These are phyloP conservation scores for Chionographis japonica DNA, from an alignment of 106 monocot species.

Conservation along the genomic window DNA sequence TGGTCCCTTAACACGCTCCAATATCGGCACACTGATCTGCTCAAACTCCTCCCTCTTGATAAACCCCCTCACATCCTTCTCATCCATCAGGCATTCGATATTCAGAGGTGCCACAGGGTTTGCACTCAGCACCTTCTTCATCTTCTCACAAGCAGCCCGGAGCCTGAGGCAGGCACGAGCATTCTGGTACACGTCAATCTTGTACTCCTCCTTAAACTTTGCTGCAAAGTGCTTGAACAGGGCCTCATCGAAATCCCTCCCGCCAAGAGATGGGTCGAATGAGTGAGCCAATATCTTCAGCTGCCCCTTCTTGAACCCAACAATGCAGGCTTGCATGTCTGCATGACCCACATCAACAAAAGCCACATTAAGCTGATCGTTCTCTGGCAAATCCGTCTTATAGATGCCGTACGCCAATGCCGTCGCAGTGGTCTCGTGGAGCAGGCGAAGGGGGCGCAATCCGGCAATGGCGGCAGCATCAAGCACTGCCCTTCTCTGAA, in stretches of 20 bases:
- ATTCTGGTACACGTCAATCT: constrained; percentile 50
- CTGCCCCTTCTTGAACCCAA: constrained; percentile 41
- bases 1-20: constrained; percentile 48
- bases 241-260: constrained; percentile 60
- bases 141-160: constrained; percentile 52
- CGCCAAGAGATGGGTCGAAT: constrained; percentile 50
- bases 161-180: constrained; percentile 44
- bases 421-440: constrained; percentile 56
- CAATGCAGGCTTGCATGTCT: constrained; percentile 56
- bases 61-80: constrained; percentile 57
- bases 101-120: constrained; percentile 59
- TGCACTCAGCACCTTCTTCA: constrained; percentile 65
- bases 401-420: constrained; percentile 61
- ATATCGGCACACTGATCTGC: constrained; percentile 37
- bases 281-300: constrained; percentile 39
- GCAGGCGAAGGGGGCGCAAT: constrained; percentile 42
- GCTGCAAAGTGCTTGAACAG: constrained; percentile 50
- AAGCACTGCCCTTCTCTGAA: constrained; percentile 52
- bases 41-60: constrained; percentile 69
- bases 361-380: constrained; percentile 40
- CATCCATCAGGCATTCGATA: constrained; percentile 69
- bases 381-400: constrained; percentile 46
- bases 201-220: constrained; percentile 52
- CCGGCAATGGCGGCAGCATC: constrained; percentile 62
- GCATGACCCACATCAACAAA: constrained; percentile 68